phyloP scores from a whole-genome alignment of 345 rosid species.

The Bruguiera gymnorhiza region DNA sequence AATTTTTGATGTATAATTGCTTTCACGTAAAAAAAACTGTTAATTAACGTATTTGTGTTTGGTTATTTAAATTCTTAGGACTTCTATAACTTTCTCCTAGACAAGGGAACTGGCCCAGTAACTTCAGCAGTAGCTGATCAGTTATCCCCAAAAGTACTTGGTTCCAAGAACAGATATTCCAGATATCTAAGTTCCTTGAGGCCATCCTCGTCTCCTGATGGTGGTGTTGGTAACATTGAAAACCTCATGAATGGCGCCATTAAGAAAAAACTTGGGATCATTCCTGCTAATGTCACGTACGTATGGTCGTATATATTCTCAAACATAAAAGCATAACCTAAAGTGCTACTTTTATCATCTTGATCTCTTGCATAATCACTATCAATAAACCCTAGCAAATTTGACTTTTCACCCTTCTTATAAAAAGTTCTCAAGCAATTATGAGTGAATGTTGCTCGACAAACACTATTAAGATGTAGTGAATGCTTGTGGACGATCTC shows the following conservation, averaged over 20 bases:
- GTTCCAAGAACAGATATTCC: constrained; percentile 41
- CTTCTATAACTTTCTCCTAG: constrained; percentile 74
- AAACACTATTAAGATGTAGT: too few relatives aligned
- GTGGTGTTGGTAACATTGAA: constrained; percentile 33
- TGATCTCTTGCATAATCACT: too few relatives aligned
- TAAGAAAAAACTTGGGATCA: constrained; percentile 66
- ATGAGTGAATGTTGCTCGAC: too few relatives aligned
- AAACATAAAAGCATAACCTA: too few relatives aligned
- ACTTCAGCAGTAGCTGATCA: constrained; percentile 32
- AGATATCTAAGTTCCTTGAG: constrained; percentile 48
- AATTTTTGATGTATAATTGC: too few relatives aligned
- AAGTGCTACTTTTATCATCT: too few relatives aligned
- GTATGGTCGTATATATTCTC: too few relatives aligned
- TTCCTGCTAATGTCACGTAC: constrained; percentile 60
- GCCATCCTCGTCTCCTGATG: constrained; percentile 21
- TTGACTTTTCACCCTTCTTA: too few relatives aligned
- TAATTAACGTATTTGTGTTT: neutral
- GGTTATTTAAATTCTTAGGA: constrained; percentile 38
- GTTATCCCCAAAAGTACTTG: constrained; percentile 9
- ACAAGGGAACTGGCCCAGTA: constrained; percentile 44
- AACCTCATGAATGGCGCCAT: constrained; percentile 66
- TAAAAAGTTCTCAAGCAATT: too few relatives aligned
- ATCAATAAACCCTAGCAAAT: too few relatives aligned
- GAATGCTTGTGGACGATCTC: too few relatives aligned
- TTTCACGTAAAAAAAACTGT: too few relatives aligned